Conservation (phyloP, 331 rosid species). For the Spiraea crenata region DNA sequence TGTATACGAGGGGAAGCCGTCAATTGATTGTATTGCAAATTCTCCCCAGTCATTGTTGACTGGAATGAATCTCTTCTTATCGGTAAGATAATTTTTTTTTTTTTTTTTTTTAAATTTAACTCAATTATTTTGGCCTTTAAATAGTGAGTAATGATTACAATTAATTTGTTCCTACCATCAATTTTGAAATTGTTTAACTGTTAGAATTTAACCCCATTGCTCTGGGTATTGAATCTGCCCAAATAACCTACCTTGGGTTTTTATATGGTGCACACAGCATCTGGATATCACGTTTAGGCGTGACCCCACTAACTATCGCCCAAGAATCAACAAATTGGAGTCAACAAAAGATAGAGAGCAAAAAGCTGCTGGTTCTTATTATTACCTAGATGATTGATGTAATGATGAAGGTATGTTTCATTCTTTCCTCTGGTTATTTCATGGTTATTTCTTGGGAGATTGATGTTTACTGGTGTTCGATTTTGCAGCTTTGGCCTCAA, state of each 20-base stretch:
- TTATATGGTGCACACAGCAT: slow-evolving; percentile 51
- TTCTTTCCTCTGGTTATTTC: background rate
- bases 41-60: slow-evolving; percentile 82
- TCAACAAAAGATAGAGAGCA: slow-evolving; percentile 96
- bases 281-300: slow-evolving; percentile 97
- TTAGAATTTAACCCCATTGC: too few relatives aligned
- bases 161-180: too few relatives aligned
- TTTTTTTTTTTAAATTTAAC: too few relatives aligned
- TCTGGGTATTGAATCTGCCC: too few relatives aligned
- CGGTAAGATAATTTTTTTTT: too few relatives aligned
- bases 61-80: slow-evolving; percentile 97
- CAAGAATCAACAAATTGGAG: slow-evolving; percentile 87
- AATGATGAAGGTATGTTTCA: background rate
- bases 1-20: slow-evolving; percentile 74
- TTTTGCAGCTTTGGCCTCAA: background rate
- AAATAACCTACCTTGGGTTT: background rate
- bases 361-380: slow-evolving; percentile 86
- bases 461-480: background rate
- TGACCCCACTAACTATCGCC: slow-evolving; percentile 93
- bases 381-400: slow-evolving; percentile 82
- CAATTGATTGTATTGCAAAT: slow-evolving; percentile 86
- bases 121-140: too few relatives aligned
- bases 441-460: background rate
- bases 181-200: too few relatives aligned
- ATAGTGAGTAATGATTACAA: too few relatives aligned